Evolutionary conservation across 345 rosid species (phyloP).

Genomic region (Melaleuca quinquenervia): DNA sequence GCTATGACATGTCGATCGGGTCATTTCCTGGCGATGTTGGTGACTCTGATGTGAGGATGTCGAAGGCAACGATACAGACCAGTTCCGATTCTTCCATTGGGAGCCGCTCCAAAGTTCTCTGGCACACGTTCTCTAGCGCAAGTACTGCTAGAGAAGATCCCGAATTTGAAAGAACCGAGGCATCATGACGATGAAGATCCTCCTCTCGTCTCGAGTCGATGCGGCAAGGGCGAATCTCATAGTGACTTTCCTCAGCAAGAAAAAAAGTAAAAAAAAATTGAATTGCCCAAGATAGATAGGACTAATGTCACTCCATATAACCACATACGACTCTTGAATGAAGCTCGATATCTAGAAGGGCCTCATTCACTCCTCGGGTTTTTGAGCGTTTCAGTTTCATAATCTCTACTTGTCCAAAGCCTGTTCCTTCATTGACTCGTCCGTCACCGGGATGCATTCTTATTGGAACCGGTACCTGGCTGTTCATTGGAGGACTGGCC

Average conservation of each 20-base stretch:
- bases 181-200: not conserved
- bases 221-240: not conserved
- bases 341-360: not conserved
- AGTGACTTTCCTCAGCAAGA: not conserved
- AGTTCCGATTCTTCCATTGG: not conserved
- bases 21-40: not conserved
- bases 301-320: not conserved
- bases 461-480: not conserved
- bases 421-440: not conserved
- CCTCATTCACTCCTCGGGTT: not conserved
- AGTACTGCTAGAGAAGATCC: not conserved
- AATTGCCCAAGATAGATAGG: not conserved
- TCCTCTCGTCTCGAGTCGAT: not conserved
- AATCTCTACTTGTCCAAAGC: not conserved
- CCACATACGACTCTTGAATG: not conserved
- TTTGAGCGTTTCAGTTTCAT: not conserved
- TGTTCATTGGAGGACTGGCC: too few relatives aligned
- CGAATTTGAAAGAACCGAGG: not conserved
- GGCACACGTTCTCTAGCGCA: too few relatives aligned
- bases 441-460: not conserved
- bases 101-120: not conserved
- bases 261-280: not conserved
- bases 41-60: not conserved
- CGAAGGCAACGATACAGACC: not conserved
- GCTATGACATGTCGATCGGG: not conserved